Evolutionary conservation across 73 alveolate genomes (phyloP).

Genomic region (Paramecium sonneborni): DNA sequence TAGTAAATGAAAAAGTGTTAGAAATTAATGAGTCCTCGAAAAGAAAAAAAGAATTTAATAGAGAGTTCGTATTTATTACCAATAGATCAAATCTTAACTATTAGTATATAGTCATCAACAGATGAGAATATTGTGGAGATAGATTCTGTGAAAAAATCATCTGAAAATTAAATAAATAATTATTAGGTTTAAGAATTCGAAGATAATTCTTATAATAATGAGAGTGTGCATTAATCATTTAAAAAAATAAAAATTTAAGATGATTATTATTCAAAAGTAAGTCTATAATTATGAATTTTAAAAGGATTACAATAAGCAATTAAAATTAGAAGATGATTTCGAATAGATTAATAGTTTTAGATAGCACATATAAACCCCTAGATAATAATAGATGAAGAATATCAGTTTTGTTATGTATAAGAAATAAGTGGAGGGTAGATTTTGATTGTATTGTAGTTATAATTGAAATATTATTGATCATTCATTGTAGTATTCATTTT

Average conservation of each 20-base stretch:
- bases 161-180: neutral
- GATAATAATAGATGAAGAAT: neutral
- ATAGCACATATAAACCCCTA: neutral
- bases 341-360: constrained; percentile 2
- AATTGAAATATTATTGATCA: neutral
- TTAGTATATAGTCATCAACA: neutral
- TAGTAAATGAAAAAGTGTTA: neutral
- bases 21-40: neutral
- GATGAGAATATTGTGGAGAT: neutral
- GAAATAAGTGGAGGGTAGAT: constrained; percentile 1
- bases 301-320: neutral
- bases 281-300: neutral
- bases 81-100: neutral
- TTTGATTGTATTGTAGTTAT: neutral
- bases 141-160: neutral
- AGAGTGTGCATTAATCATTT: neutral
- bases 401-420: constrained; percentile 24
- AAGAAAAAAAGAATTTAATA: neutral
- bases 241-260: neutral
- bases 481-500: neutral
- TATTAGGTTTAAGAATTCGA: neutral
- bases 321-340: neutral
- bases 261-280: neutral
- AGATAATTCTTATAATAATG: neutral
- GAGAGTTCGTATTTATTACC: neutral